These are phyloP conservation scores for Aspergillus pseudoterreus DNA, from an alignment of 2,329 filamentous ascomycete genomes.

Conservation along the genomic window DNA sequence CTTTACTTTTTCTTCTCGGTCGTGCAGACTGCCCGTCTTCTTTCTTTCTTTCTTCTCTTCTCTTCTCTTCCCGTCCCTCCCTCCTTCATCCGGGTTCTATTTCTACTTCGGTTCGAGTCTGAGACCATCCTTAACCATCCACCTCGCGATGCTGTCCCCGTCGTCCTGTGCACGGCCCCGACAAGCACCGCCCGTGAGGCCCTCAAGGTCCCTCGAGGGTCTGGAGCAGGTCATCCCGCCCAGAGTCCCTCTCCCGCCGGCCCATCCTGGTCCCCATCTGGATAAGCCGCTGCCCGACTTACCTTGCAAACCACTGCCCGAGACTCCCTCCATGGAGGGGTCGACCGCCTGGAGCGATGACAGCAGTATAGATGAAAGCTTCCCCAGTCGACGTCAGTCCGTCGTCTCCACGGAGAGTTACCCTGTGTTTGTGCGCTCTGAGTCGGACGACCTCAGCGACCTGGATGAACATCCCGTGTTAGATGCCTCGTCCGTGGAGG, in stretches of 20 bases:
- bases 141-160: constrained; percentile 20
- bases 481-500: constrained; percentile 8
- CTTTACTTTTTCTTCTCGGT: neutral
- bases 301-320: constrained; percentile 24
- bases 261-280: constrained; percentile 20
- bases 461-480: constrained; percentile 21
- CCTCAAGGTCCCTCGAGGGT: constrained; percentile 34
- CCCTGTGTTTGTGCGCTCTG: constrained; percentile 29
- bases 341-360: constrained; percentile 29
- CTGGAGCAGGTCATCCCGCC: constrained; percentile 36
- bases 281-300: constrained; percentile 33
- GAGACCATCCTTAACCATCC: too few species aligned
- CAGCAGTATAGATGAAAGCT: constrained; percentile 25
- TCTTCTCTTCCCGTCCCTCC: neutral
- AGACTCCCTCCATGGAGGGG: constrained; percentile 16
- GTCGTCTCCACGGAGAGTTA: constrained; percentile 26
- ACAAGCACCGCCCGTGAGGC: constrained; percentile 30
- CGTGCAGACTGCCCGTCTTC: too few species aligned
- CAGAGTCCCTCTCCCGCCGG: constrained; percentile 10
- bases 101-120: too few species aligned
- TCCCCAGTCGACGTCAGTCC: constrained; percentile 15
- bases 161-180: constrained; percentile 17
- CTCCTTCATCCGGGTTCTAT: neutral
- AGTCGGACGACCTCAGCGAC: constrained; percentile 25
- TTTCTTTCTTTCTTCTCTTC: neutral